Base-by-base conservation (phyloP, 2,329 filamentous ascomycete genomes). In the Tetracladium maxilliforme region DNA sequence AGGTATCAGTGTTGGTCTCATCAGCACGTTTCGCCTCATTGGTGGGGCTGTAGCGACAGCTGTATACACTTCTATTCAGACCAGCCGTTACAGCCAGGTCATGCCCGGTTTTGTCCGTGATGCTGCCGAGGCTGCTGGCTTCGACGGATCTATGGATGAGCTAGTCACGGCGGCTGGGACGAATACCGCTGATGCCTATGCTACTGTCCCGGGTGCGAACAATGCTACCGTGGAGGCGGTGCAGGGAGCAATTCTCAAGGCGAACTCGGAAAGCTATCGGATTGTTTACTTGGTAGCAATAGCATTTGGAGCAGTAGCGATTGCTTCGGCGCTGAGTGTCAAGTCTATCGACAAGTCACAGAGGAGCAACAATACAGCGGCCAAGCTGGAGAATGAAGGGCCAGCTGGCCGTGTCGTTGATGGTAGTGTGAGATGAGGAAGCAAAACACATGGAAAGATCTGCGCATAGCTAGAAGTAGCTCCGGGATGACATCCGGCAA, bases 21-120 rank as follows among this genome's bases (percentile, higher is more conserved):
- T 43, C 2, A 42, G 43, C 2, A 52, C 49, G 6, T 49, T 48
- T 31, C 42, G 49, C 9, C 41, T 51, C 4, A 39, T 52, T 16
- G 45, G 45, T 12, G 48, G 49, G 23, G 46, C 49, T 10, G 40
- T 53, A 3, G 47, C 48, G 7, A 49, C 44, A 4, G 47, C 46
- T 15, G 49, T 54, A 26, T 54, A 51, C 39, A 48, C 45, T 1
- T 39, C 44, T 15, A 47, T 53, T 21, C 39, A 43, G 23, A 39
- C 42, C 9, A 44, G 39, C 22, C 34, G 41, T 16, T 48, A 47
- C 34, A 34, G 25, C 4, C 32, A n/a, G n/a, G n/a, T n/a, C n/a
- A n/a, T n/a, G n/a, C n/a, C n/a, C n/a, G n/a, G n/a, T n/a, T n/a
- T n/a, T n/a, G n/a, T n/a, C n/a, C n/a, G n/a, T n/a, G n/a, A n/a